A percentile compares a stretch with the other conserved stretches of the same genome.
Conservation (phyloP, 2,329 filamentous ascomycete genomes). For the Tothia fuscella region DNA sequence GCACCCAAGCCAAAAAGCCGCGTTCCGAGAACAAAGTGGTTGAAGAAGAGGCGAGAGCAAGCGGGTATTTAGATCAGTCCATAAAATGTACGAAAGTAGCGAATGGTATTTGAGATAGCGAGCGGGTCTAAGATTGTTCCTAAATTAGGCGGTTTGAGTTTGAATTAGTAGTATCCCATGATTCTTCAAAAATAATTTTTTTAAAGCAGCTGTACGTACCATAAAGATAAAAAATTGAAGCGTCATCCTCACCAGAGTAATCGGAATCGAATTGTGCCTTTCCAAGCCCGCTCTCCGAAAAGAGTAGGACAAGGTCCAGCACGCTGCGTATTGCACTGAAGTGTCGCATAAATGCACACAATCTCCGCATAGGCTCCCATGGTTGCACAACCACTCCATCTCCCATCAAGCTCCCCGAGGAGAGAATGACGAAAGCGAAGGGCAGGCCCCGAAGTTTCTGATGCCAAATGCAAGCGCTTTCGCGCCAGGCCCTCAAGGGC, state of each 20-base stretch:
- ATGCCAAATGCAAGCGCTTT: conserved; percentile 79
- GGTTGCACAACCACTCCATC: conserved; percentile 35
- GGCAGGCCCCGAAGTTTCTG: conserved; percentile 66
- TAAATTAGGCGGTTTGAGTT: no score
- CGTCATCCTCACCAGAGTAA: conserved; percentile 77
- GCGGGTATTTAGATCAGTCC: no score
- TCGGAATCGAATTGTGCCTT: conserved; percentile 79
- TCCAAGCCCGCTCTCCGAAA: conserved; percentile 23
- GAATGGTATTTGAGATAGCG: no score
- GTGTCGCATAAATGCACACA: conserved; percentile 57
- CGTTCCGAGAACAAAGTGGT: not conserved
- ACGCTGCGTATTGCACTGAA: conserved; percentile 96
- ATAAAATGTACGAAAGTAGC: no score
- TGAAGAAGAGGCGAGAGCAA: not conserved
- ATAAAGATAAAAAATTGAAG: conserved; percentile 43
- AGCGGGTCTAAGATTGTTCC: no score
- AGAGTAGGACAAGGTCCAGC: conserved; percentile 32
- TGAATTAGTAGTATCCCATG: conserved; percentile 31
- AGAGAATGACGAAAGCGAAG: conserved; percentile 21
- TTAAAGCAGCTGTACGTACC: conserved; percentile 35
- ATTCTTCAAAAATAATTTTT: not conserved
- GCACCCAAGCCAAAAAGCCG: not conserved
- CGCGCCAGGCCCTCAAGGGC: conserved; percentile 82
- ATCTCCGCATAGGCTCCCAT: conserved; percentile 95
- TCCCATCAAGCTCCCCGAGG: no score